Percentiles rank a stretch among this genome's conserved stretches.
Conservation (phyloP, 2,329 filamentous ascomycete species). For the Penicillium sp. region DNA sequence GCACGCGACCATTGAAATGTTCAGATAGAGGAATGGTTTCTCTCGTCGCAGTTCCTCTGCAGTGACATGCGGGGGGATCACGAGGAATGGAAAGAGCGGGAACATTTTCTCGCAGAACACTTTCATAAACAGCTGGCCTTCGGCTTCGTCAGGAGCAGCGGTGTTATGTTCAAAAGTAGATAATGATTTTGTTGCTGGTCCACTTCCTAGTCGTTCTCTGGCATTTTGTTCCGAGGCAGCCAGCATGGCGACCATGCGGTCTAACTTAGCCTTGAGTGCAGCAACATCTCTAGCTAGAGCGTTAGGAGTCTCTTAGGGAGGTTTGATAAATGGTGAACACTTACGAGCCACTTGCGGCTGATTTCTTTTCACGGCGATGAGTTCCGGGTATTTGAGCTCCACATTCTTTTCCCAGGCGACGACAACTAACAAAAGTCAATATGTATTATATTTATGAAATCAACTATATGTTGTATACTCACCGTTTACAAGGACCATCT, state of each 20-base stretch:
- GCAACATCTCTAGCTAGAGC: slow-evolving; percentile 22
- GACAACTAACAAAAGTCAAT: slow-evolving; percentile 25
- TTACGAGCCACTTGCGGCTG: slow-evolving; percentile 8
- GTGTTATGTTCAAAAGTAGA: slow-evolving; percentile 2
- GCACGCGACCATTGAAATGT: slow-evolving; percentile 23
- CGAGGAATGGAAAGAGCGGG: slow-evolving; percentile 29
- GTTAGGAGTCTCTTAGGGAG: neutral
- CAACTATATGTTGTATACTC: neutral
- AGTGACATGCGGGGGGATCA: slow-evolving; percentile 17
- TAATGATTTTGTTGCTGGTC: slow-evolving; percentile 4
- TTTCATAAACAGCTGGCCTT: slow-evolving; percentile 13
- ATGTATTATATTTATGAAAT: neutral
- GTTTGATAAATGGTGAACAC: neutral
- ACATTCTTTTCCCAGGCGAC: slow-evolving; percentile 29
- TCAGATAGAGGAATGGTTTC: slow-evolving; percentile 26
- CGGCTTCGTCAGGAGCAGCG: slow-evolving; percentile 6
- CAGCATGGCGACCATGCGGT: slow-evolving; percentile 28
- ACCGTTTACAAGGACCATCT: slow-evolving; percentile 20
- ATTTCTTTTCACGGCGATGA: slow-evolving; percentile 20
- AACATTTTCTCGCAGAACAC: slow-evolving; percentile 21
- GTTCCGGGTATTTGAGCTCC: slow-evolving; percentile 25
- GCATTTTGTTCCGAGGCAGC: slow-evolving; percentile 17
- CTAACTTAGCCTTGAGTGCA: slow-evolving; percentile 29
- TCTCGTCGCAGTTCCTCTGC: slow-evolving; percentile 19
- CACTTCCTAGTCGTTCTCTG: neutral